phyloP scores from a whole-genome alignment of 2,329 filamentous ascomycete species.

The Talaromyces sp. region DNA sequence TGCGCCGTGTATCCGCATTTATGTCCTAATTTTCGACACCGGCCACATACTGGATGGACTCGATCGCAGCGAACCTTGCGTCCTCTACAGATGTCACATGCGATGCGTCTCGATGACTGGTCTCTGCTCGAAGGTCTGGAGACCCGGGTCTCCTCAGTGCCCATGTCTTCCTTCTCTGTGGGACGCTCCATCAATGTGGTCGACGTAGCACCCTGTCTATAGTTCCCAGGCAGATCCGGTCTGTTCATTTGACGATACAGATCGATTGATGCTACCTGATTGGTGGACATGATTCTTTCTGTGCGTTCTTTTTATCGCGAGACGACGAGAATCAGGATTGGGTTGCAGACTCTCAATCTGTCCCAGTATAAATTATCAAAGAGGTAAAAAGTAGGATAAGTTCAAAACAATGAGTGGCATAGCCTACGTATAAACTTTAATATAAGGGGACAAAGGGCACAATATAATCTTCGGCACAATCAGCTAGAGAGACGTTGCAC shows the following conservation, averaged over 20 bases:
- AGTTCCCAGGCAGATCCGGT: not conserved
- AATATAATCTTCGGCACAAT: not conserved
- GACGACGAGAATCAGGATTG: not conserved
- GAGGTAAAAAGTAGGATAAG: not conserved
- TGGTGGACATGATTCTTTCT: not conserved
- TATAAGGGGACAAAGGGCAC: not conserved
- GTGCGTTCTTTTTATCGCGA: not conserved
- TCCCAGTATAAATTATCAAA: not conserved
- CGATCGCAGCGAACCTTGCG: slow-evolving; percentile 8
- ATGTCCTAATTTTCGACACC: not conserved
- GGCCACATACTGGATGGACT: slow-evolving; percentile 1
- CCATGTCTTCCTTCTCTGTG: slow-evolving; percentile 4
- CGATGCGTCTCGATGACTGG: slow-evolving; percentile 1
- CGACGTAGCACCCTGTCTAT: not conserved
- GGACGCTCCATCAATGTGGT: not conserved
- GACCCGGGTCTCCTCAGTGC: not conserved
- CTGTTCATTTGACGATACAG: not conserved
- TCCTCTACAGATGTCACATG: slow-evolving; percentile 7
- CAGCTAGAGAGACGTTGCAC: not conserved
- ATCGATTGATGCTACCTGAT: not conserved
- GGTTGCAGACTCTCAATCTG: not conserved
- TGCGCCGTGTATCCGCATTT: slow-evolving; percentile 4
- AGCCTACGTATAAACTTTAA: not conserved
- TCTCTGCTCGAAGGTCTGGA: slow-evolving; percentile 5
- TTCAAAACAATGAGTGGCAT: not conserved